Conservation (phyloP, 2,329 filamentous ascomycete species). For the Ascosphaera aggregata region DNA sequence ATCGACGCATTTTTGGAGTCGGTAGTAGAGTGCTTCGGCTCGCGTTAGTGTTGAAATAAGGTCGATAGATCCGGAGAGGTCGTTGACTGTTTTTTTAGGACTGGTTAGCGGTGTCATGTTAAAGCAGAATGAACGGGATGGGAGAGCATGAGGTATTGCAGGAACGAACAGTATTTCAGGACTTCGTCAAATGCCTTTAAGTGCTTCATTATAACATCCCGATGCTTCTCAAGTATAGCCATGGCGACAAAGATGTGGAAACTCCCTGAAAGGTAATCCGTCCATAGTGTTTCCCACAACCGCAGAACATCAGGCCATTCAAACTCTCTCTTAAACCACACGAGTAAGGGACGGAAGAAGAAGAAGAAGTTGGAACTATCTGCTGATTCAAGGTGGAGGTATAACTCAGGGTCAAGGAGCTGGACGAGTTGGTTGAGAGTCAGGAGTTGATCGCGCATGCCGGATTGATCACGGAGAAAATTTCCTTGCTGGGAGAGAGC, state of each 20-base stretch:
- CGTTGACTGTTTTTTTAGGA: constrained; percentile 47
- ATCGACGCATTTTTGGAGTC: constrained; percentile 73
- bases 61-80: constrained; percentile 82
- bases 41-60: constrained; percentile 65
- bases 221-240: constrained; percentile 83
- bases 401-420: constrained; percentile 88
- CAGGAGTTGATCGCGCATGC: constrained; percentile 79
- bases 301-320: constrained; percentile 66
- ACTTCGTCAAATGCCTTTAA: constrained; percentile 91
- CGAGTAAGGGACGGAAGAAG: constrained; percentile 96
- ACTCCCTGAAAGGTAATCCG: constrained; percentile 65
- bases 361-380: constrained; percentile 99
- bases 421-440: constrained; percentile 88
- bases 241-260: constrained; percentile 91
- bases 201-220: constrained; percentile 92
- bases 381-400: constrained; percentile 65
- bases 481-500: constrained; percentile 44
- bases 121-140: not conserved
- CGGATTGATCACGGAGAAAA: constrained; percentile 83
- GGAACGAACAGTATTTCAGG: constrained; percentile 62
- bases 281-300: constrained; percentile 89
- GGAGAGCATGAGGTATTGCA: not conserved
- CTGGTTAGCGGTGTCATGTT: not conserved
- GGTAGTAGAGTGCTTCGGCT: constrained; percentile 68
- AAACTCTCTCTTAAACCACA: constrained; percentile 98